These are phyloP conservation scores for Cyphellophora attinorum DNA, from an alignment of 2,329 filamentous ascomycete species.

Conservation along the genomic window DNA sequence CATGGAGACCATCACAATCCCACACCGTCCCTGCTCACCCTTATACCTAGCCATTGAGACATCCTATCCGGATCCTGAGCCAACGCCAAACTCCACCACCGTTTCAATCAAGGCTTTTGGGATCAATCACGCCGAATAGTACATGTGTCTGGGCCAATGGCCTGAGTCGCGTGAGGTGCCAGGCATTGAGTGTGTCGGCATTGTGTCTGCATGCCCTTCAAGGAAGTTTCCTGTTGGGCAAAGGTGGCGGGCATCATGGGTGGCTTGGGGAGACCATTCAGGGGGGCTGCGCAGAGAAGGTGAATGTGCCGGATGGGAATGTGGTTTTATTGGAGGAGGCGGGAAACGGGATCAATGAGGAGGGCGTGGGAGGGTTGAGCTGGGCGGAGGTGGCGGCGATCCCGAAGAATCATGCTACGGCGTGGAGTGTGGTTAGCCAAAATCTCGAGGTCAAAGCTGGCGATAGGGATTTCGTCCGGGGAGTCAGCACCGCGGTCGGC, in stretches of 20 bases:
- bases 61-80: conserved; percentile 21
- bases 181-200: conserved; percentile 32
- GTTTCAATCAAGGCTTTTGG: conserved; percentile 33
- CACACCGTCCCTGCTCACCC: conserved; percentile 22
- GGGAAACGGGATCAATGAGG: background rate
- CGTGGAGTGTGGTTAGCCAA: conserved; percentile 30
- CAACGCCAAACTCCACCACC: conserved; percentile 20
- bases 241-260: conserved; percentile 33
- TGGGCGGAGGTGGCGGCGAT: conserved; percentile 33
- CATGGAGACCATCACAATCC: conserved; percentile 27
- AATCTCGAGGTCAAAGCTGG: conserved; percentile 26
- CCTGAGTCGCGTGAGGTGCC: conserved; percentile 17
- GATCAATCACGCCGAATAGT: conserved; percentile 37
- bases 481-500: conserved; percentile 32
- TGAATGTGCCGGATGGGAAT: conserved; percentile 24
- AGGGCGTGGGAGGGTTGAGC: conserved; percentile 19
- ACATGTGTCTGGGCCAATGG: conserved; percentile 34
- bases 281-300: conserved; percentile 33
- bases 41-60: conserved; percentile 20
- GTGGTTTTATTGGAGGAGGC: conserved; percentile 20
- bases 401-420: conserved; percentile 31
- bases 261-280: conserved; percentile 30
- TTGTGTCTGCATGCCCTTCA: conserved; percentile 26
- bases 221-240: conserved; percentile 24
- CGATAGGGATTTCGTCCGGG: conserved; percentile 29